Conservation (phyloP, 352 stramenopile species). For the Phytopythium montanum region DNA sequence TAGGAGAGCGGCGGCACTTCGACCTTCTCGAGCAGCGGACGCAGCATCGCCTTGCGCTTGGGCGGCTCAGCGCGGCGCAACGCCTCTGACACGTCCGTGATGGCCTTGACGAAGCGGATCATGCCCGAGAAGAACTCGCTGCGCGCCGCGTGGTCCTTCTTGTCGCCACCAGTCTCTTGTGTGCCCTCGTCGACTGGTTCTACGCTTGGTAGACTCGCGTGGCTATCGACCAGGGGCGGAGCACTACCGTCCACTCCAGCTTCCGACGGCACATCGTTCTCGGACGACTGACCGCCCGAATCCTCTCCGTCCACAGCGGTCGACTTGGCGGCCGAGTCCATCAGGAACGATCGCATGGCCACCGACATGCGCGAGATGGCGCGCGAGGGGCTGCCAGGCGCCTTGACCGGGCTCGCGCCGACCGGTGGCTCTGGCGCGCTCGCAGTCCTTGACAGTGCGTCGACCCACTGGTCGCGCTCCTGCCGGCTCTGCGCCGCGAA, state of each 20-base stretch:
- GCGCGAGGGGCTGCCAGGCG: constrained; percentile 29
- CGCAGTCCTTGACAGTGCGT: constrained; percentile 45
- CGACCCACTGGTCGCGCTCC: constrained; percentile 58
- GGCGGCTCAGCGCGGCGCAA: constrained; percentile 58
- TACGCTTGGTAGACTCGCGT: background rate
- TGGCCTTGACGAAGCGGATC: constrained; percentile 79
- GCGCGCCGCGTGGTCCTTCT: constrained; percentile 31
- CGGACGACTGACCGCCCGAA: too few species aligned
- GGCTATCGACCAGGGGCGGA: background rate
- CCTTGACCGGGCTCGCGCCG: constrained; percentile 32
- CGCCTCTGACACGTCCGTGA: constrained; percentile 76
- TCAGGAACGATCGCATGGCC: constrained; percentile 73
- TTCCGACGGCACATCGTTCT: background rate
- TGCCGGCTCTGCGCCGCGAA: constrained; percentile 66
- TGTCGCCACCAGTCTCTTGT: background rate
- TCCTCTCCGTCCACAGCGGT: background rate
- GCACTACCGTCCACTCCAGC: background rate
- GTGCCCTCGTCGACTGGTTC: background rate
- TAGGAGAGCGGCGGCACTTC: constrained; percentile 57
- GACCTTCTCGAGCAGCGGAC: constrained; percentile 45
- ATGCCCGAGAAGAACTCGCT: constrained; percentile 83
- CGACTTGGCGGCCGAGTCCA: constrained; percentile 29
- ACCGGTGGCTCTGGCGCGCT: constrained; percentile 42
- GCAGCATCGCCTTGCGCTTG: constrained; percentile 60
- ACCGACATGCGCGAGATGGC: constrained; percentile 70